Evolutionary conservation across 2,329 filamentous ascomycete species (phyloP), one percentile per base, ranked within the genome.

Genomic region (Xenosphaeropsis pyriputrescens): DNA sequence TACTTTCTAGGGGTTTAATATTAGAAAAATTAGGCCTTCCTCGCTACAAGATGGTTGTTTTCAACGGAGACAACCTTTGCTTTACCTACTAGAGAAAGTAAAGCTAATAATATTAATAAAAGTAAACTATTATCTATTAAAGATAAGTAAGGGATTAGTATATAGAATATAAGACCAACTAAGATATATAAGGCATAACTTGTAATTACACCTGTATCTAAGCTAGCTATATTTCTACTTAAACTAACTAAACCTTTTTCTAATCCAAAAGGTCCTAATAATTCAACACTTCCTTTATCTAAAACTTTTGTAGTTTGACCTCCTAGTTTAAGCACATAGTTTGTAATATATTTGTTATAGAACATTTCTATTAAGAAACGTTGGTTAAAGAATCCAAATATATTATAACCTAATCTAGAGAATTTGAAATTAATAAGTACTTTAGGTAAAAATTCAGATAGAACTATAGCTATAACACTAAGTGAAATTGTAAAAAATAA

Each of bases 151-250:
- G 43, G 37, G 38, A 49, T 37, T 43, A 44, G 42, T 32, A 45
- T 46, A 43, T 46, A 50, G 26, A 40, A 38, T 15, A 48, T 47
- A 39, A 46, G 43, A 14, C 47, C 45, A 22, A 50, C 32, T 48
- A 50, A 47, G 31, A 52, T 50, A 46, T 49, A 50, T 45, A 52
- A 46, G 16, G 46, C 48, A 40, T 50, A 52, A 41, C 35, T 43
- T 38, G 45, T 51, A 32, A 51, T 41, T 34, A 50, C 41, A 41
- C 46, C 46, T 37, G 46, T 47, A 43, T 44, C 46, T 47, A 52
- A 47, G 39, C 40, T 47, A 37, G 35, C 32, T 35, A 49, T 44
- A 42, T 43, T 48, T 47, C 45, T 49, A 49, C 45, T 50, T 38
- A 46, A 39, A 32, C 34, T 45, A 39, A 49, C 31, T 44, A 50